phyloP scores from a whole-genome alignment of 2,329 filamentous ascomycete species.

The Anthostomella pinea region DNA sequence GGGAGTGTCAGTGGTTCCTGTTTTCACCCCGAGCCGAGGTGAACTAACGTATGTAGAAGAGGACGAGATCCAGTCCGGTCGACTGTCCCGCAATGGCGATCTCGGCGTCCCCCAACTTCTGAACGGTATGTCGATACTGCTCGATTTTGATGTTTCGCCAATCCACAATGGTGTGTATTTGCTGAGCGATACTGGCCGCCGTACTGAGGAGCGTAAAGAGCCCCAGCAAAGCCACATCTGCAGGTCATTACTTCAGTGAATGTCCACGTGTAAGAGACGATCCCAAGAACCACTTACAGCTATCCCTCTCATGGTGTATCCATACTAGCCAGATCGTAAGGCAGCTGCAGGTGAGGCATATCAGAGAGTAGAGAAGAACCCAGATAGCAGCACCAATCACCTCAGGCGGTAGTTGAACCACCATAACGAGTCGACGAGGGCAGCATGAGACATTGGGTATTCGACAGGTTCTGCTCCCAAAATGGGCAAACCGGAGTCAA shows the following conservation, averaged over 20 bases:
- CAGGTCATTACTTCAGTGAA: conserved; percentile 6
- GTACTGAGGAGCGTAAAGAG: conserved; percentile 36
- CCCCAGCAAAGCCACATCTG: conserved; percentile 41
- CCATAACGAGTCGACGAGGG: conserved; percentile 30
- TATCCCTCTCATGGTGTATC: conserved; percentile 38
- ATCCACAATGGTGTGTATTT: conserved; percentile 38
- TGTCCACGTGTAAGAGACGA: not conserved
- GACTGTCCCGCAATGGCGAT: conserved; percentile 42
- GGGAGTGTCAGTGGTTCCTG: conserved; percentile 9
- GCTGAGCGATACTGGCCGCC: conserved; percentile 40
- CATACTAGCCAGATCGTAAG: conserved; percentile 38
- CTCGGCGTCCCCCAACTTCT: conserved; percentile 37
- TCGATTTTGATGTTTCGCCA: conserved; percentile 40
- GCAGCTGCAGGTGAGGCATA: conserved; percentile 32
- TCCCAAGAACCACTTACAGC: conserved; percentile 34
- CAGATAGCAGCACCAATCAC: conserved; percentile 32
- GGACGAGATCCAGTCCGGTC: conserved; percentile 37
- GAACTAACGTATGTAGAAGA: conserved; percentile 43
- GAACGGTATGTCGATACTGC: conserved; percentile 36
- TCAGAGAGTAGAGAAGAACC: conserved; percentile 35
- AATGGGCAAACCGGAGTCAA: not conserved
- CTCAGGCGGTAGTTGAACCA: conserved; percentile 34
- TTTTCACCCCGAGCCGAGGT: accelerated
- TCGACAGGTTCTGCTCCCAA: not conserved
- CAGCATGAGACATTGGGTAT: conserved; percentile 17